Conservation (phyloP, 1,284 basidiomycete genomes). For the Trametes pubescens region DNA sequence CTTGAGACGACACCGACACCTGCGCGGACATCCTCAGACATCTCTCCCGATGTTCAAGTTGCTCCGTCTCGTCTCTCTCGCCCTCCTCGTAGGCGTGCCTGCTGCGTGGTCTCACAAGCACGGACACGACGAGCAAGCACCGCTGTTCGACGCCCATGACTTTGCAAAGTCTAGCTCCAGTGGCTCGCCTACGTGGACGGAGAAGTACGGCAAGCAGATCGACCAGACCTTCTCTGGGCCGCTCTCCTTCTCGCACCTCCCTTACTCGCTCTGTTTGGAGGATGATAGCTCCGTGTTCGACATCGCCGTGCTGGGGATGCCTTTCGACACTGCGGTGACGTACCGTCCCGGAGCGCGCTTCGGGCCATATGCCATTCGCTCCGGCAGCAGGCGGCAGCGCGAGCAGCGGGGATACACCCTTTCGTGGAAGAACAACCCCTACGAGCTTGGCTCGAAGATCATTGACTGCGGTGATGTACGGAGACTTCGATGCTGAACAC, state of each 20-base stretch:
- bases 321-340: conserved; percentile 79
- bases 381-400: conserved; percentile 75
- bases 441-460: conserved; percentile 60
- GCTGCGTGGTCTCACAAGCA: conserved; percentile 15
- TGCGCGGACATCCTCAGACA: neutral
- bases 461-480: conserved; percentile 85
- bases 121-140: conserved; percentile 9
- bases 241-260: conserved; percentile 75
- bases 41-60: conserved; percentile 14
- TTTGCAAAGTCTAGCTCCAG: conserved; percentile 22
- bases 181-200: conserved; percentile 56
- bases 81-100: neutral
- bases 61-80: conserved; percentile 5
- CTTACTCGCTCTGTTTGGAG: conserved; percentile 76
- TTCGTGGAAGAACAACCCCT: conserved; percentile 76
- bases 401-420: conserved; percentile 66
- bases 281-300: conserved; percentile 64
- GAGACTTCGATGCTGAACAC: neutral
- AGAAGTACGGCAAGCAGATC: conserved; percentile 76
- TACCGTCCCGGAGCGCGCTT: conserved; percentile 83
- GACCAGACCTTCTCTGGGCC: conserved; percentile 78
- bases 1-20: no score
- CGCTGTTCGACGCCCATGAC: conserved; percentile 20
- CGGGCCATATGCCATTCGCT: conserved; percentile 83
- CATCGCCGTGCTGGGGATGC: conserved; percentile 81